A percentile compares a stretch with the other conserved stretches of the same genome.
Conservation (phyloP, 495 filamentous ascomycete genomes). For the Penicillium coprophilum region DNA sequence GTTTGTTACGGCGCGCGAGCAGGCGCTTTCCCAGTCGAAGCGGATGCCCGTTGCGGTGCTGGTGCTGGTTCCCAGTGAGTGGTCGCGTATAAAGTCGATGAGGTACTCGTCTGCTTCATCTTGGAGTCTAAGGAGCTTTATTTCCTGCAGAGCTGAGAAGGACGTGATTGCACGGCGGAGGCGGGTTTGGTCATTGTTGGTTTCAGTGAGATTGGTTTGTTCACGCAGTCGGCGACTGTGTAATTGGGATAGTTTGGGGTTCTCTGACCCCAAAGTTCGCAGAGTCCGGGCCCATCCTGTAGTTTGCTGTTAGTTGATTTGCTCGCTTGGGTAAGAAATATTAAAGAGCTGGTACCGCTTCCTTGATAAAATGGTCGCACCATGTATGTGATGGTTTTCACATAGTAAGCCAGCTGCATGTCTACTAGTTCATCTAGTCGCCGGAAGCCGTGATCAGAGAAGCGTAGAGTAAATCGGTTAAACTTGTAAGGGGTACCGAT, state of each 20-base stretch:
- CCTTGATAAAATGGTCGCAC: constrained; percentile 66
- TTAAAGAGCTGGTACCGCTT: constrained; percentile 43
- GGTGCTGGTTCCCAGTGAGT: constrained; percentile 1
- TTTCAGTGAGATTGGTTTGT: constrained; percentile 31
- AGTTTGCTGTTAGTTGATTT: constrained; percentile 23
- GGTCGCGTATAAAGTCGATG: constrained; percentile 40
- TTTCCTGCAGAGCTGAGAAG: constrained; percentile 61
- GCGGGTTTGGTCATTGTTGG: constrained; percentile 33
- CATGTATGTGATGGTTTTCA: constrained; percentile 70
- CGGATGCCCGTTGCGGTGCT: constrained; percentile 28
- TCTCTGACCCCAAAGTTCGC: constrained; percentile 18
- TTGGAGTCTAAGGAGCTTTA: constrained; percentile 64
- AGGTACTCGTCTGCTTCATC: constrained; percentile 58
- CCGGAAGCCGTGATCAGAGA: constrained; percentile 57
- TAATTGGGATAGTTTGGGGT: constrained; percentile 26
- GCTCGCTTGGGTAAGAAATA: constrained; percentile 4
- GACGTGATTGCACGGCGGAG: constrained; percentile 55
- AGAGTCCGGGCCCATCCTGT: constrained; percentile 39
- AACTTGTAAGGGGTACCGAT: constrained; percentile 62
- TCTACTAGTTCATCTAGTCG: constrained; percentile 50
- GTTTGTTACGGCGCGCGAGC: constrained; percentile 58
- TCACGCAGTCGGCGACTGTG: constrained; percentile 36
- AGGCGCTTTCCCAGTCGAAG: constrained; percentile 63
- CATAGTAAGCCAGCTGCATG: constrained; percentile 59
- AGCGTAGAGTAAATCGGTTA: constrained; percentile 58